Base-by-base conservation (phyloP, 2,329 filamentous ascomycete genomes). In the Diaporthe eres region DNA sequence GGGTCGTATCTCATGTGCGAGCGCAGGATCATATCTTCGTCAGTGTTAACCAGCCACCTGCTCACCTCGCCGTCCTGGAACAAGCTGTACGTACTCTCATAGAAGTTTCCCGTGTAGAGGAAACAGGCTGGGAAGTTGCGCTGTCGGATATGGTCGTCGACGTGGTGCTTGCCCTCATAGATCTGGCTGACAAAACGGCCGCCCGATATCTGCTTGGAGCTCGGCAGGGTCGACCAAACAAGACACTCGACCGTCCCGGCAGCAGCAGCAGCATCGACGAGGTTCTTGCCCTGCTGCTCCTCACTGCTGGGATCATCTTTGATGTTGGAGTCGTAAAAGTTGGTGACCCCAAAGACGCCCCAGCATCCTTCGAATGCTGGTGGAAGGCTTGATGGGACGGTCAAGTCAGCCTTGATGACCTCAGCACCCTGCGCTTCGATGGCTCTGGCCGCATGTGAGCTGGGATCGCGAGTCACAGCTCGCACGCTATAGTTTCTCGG, bases 291-390 rank as follows among this genome's bases (percentile, higher is more conserved):
- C 60, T 75, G 74, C 60, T 75, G 70, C 49, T 75, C 74, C 51
- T 75, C 74, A 49, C 74, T 75, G 22, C 63, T 55, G 3, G 74
- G 74, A 31, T 75, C 74, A 37, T 75, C 74, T 55, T 72, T 68
- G 51, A 75, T 68, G 15, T 31, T 68, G 10, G 68, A 71, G 58
- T 75, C 74, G 39, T 75, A 75, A 34, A 75, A 75, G 34, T 75
- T 75, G 19, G 74, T 75, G 12, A 75, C 74, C 4, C 68, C 74
- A 39, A 75, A 75, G 51, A 75, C 74, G 51, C 74, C 74, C 74
- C 74, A 75, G 51, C 68, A 72, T 15, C 74, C 74, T 42, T 53
- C 70, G 22, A 76, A 47, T 4, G 65, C 75, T 34, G 58, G 34
- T 2, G 55, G 34, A 28, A 76, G 75, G 51, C 47, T 71, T 22